A percentile compares a stretch with the other conserved stretches of the same genome.
phyloP scores from a whole-genome alignment of 1,284 basidiomycete species.

The Termitomyces sp. region DNA sequence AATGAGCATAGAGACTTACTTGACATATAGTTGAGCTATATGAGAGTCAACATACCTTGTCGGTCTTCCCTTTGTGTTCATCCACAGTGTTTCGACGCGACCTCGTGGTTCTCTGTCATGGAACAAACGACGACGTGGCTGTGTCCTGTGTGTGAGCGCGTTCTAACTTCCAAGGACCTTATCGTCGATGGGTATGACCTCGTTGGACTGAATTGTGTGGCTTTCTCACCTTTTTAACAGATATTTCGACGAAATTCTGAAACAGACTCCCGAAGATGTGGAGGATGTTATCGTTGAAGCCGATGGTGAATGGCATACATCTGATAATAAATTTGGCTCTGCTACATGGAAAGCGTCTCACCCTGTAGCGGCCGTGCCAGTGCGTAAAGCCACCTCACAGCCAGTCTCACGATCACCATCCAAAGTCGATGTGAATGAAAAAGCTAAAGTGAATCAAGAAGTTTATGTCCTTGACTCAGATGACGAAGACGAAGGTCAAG shows the following conservation, averaged over 20 bases:
- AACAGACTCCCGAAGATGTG: constrained; percentile 68
- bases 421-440: constrained; percentile 31
- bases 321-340: constrained; percentile 81
- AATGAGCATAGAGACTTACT: neutral
- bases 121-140: constrained; percentile 95
- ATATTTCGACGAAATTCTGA: constrained; percentile 81
- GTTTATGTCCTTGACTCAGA: constrained; percentile 78
- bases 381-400: constrained; percentile 23
- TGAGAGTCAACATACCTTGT: constrained; percentile 81
- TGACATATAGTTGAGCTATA: constrained; percentile 71
- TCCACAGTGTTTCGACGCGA: constrained; percentile 94
- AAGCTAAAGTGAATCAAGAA: constrained; percentile 49
- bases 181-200: constrained; percentile 78
- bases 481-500: constrained; percentile 68
- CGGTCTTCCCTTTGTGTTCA: constrained; percentile 86
- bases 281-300: constrained; percentile 94
- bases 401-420: constrained; percentile 29
- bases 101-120: constrained; percentile 93
- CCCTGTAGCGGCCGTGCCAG: constrained; percentile 25
- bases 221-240: constrained; percentile 33
- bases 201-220: neutral
- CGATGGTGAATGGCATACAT: constrained; percentile 93
- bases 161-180: constrained; percentile 75
- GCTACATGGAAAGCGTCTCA: constrained; percentile 61
- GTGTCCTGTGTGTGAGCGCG: constrained; percentile 92